These are phyloP conservation scores for Trichoderma asperelloides DNA, from an alignment of 495 filamentous ascomycete species.

Conservation along the genomic window DNA sequence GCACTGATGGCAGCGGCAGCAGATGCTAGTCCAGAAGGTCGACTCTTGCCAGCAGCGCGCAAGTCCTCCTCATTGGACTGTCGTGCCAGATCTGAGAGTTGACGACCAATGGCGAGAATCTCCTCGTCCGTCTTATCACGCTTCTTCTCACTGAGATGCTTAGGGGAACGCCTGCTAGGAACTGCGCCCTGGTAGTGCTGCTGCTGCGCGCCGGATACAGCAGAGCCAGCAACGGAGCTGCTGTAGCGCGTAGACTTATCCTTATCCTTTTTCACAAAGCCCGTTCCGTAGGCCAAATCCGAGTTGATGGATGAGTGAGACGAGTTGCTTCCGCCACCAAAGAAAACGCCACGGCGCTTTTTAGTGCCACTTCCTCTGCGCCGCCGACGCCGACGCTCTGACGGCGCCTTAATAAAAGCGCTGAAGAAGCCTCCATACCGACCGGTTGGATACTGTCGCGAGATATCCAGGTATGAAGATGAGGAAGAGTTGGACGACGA, in stretches of 20 bases:
- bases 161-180: constrained; percentile 13
- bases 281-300: constrained; percentile 46
- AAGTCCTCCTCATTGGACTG: constrained; percentile 34
- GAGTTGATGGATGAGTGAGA: constrained; percentile 41
- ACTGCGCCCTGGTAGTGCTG: constrained; percentile 7
- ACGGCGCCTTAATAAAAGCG: constrained; percentile 27
- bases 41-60: constrained; percentile 27
- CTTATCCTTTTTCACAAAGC: constrained; percentile 37
- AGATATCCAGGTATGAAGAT: constrained; percentile 37
- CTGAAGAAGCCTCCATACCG: constrained; percentile 26
- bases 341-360: constrained; percentile 35
- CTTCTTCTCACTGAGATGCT: constrained; percentile 11
- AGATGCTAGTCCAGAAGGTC: constrained; percentile 29
- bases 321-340: constrained; percentile 27
- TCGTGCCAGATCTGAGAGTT: constrained; percentile 36
- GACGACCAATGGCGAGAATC: constrained; percentile 37
- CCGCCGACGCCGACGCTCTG: constrained; percentile 11
- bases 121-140: constrained; percentile 39
- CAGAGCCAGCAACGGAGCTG: background rate
- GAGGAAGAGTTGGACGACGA: constrained; percentile 38
- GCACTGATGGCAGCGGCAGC: constrained; percentile 28
- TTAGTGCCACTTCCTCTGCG: constrained; percentile 25
- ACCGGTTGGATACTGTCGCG: constrained; percentile 19
- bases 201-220: background rate
- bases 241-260: background rate